Conservation (phyloP, 148 eudicot species). For the Dianthus caryophyllus region DNA sequence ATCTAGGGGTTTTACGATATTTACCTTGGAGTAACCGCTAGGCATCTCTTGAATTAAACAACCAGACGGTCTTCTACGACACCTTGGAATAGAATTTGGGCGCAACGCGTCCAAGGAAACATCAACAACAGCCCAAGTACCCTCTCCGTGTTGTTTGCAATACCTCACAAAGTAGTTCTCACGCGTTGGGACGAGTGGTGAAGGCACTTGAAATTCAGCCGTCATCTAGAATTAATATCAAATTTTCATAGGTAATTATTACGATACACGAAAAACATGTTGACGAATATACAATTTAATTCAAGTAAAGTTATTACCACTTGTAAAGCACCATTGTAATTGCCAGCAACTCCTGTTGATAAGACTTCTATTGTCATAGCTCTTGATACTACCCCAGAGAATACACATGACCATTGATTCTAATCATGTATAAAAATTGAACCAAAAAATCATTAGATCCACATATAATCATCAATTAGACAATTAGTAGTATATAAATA, state of each 20-base stretch:
- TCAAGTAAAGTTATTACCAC: constrained; percentile 43
- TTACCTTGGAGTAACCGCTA: constrained; percentile 95
- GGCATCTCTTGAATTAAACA: constrained; percentile 86
- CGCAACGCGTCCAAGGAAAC: constrained; percentile 73
- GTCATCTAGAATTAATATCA: constrained; percentile 53
- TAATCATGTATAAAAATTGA: constrained; percentile 13
- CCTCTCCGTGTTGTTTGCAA: constrained; percentile 72
- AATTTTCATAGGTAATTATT: background rate
- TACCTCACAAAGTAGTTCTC: constrained; percentile 90
- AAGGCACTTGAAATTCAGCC: constrained; percentile 83
- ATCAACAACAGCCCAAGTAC: constrained; percentile 90
- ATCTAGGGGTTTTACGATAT: background rate
- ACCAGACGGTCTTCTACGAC: constrained; percentile 85
- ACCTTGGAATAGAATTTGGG: constrained; percentile 47
- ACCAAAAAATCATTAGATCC: background rate
- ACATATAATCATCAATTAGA: background rate
- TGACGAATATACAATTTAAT: background rate
- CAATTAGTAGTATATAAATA: no score
- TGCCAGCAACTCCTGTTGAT: constrained; percentile 94
- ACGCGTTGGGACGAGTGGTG: constrained; percentile 85
- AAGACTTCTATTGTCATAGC: constrained; percentile 77
- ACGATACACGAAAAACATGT: background rate
- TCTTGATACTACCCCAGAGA: constrained; percentile 75
- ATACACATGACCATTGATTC: constrained; percentile 85
- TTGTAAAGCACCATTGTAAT: constrained; percentile 89